Evolutionary conservation across 1,284 basidiomycete species (phyloP).

Genomic region (Microbotryum intermedium): DNA sequence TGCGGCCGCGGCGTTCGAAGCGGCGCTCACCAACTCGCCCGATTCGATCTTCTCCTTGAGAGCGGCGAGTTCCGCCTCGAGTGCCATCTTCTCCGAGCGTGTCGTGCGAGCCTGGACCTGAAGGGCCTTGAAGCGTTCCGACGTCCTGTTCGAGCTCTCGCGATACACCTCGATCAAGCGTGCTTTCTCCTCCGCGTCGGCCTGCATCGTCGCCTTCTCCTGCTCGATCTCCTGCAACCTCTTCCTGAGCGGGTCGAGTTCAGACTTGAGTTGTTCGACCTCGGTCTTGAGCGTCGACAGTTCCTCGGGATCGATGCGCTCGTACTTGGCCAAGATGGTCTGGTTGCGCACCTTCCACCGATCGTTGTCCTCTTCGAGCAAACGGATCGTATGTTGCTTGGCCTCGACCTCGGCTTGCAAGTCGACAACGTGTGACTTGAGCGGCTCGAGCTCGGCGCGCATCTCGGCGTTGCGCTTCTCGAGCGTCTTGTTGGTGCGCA

Average conservation of each 20-base stretch:
- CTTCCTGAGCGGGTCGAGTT: constrained; percentile 39
- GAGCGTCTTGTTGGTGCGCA: constrained; percentile 57
- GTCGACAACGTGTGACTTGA: constrained; percentile 59
- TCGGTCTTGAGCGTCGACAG: constrained; percentile 70
- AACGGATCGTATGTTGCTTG: constrained; percentile 56
- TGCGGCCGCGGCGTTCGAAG: constrained; percentile 29
- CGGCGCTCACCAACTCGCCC: constrained; percentile 39
- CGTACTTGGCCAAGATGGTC: constrained; percentile 75
- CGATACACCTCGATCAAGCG: constrained; percentile 37
- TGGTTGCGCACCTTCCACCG: constrained; percentile 78
- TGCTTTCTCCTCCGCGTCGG: constrained; percentile 42
- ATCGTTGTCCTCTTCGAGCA: constrained; percentile 67
- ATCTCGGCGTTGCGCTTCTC: constrained; percentile 54
- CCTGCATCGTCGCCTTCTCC: constrained; percentile 30
- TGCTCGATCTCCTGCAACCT: constrained; percentile 38
- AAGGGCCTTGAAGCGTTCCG: constrained; percentile 39
- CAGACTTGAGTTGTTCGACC: constrained; percentile 48
- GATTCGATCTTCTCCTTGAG: constrained; percentile 21
- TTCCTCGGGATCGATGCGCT: constrained; percentile 78
- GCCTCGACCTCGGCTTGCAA: constrained; percentile 67
- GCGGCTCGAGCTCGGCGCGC: constrained; percentile 58
- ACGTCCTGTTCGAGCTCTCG: constrained; percentile 14
- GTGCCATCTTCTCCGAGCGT: constrained; percentile 39
- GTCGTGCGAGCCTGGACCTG: constrained; percentile 40
- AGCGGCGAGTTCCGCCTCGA: constrained; percentile 12